Conservation (phyloP, 345 rosid species). For the Citrus inodora region DNA sequence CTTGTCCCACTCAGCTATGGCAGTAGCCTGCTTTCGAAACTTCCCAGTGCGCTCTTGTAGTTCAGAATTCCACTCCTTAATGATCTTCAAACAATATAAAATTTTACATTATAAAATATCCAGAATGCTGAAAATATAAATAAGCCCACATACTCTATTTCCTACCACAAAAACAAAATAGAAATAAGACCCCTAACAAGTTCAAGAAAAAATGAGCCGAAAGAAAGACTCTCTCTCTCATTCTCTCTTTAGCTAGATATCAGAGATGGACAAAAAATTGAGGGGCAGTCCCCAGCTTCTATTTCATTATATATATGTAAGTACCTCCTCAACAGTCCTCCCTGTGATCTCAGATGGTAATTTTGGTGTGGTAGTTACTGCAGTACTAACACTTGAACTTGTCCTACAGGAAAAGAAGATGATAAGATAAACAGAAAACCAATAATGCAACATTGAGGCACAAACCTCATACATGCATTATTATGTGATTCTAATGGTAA, state of each 20-base stretch:
- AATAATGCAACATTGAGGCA: background rate
- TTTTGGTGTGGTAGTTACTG: constrained; percentile 55
- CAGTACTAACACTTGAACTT: constrained; percentile 45
- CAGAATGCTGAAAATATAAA: background rate
- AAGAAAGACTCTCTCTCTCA: background rate
- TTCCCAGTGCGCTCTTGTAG: constrained; percentile 91
- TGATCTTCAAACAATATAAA: constrained; percentile 53
- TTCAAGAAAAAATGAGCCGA: background rate
- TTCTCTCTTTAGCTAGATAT: background rate
- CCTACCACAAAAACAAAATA: background rate
- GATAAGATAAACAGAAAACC: background rate
- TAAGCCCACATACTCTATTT: background rate
- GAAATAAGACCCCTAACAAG: background rate
- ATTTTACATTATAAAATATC: background rate
- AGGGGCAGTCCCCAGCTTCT: background rate
- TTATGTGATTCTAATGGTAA: background rate
- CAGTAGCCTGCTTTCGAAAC: constrained; percentile 87
- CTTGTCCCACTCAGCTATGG: constrained; percentile 97
- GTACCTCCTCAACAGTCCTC: constrained; percentile 96
- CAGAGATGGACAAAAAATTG: background rate
- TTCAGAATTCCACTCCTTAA: constrained; percentile 95
- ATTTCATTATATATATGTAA: background rate
- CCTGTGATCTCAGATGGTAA: constrained; percentile 89
- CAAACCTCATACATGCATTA: background rate
- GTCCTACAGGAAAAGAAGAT: constrained; percentile 36